Evolutionary conservation across 2,329 filamentous ascomycete species (phyloP), one percentile per base, ranked within the genome.

Genomic region (Cordyceps javanica): DNA sequence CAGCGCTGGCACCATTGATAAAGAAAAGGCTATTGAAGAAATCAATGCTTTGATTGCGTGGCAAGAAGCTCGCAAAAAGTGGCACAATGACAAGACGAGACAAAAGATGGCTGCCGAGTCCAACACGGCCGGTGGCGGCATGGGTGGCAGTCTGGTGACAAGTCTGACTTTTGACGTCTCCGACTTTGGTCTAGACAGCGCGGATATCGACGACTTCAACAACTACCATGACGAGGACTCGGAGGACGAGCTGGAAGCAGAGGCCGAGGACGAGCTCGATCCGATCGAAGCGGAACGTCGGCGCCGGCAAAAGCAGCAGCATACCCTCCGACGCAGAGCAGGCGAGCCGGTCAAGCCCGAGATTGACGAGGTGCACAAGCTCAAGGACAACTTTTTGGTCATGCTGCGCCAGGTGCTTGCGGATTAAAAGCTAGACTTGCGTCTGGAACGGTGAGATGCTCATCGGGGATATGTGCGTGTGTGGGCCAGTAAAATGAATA

Each of bases 31-130:
- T 0, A 84, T 92, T 9, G 75, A 75, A 3, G 94, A 99, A 74
- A 92, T 97, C 67, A 85, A 97, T 67, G 77, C 82, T 30, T 78
- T 99, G 51, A 94, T 99, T 64, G 80, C 87, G 49, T 99, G 94
- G 94, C 94, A 99, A 72, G 90, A 92, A 69, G 90, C 90, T 42
- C 81, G 94, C 57, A 97, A 99, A 80, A 93, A 93, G 75, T 99
- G 94, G 94, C 94, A 99, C 70, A 86, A 93, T 60, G 91, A 96
- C 74, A 99, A 99, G 80, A 99, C 94, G 9, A 80, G 92, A 55
- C 94, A 97, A 76, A 99, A 99, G 80, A 97, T 99, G 94, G 94
- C 94, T 0, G 91, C 91, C 2, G 91, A 93, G 67, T 55, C 53
- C 30, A 28, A 44, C 23, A 30, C 41, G 23, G 53, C 32, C 32